A percentile compares a stretch with the other conserved stretches of the same genome.
Conservation (phyloP, 352 stramenopile species). For the Globisporangium camurandrum region DNA sequence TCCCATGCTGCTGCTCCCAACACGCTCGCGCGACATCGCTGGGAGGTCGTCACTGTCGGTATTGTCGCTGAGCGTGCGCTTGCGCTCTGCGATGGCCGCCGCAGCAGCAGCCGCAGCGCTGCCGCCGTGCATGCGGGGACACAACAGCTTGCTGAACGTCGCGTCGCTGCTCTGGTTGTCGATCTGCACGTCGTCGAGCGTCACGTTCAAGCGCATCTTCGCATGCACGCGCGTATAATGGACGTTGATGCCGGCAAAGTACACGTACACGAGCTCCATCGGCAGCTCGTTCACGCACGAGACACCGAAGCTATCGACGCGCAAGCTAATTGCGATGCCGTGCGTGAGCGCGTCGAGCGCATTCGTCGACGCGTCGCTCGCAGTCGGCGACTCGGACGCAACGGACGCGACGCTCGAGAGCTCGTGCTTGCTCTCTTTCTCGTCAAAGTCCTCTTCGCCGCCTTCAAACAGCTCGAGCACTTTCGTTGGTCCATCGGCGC, state of each 20-base stretch:
- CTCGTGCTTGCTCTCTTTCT: constrained; percentile 74
- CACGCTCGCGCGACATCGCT: constrained; percentile 28
- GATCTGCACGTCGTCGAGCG: constrained; percentile 79
- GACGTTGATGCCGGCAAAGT: constrained; percentile 71
- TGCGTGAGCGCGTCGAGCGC: constrained; percentile 58
- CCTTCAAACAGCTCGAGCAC: constrained; percentile 88
- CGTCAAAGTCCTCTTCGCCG: constrained; percentile 80
- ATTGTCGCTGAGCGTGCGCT: constrained; percentile 28
- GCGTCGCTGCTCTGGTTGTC: constrained; percentile 84
- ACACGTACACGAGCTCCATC: constrained; percentile 83
- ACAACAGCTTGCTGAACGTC: constrained; percentile 80
- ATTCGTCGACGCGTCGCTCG: constrained; percentile 73
- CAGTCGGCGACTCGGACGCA: constrained; percentile 56
- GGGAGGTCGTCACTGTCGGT: constrained; percentile 36
- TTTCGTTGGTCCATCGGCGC: constrained; percentile 85
- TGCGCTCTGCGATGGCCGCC: constrained; percentile 17
- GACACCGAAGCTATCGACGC: constrained; percentile 71
- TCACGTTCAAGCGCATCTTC: constrained; percentile 83
- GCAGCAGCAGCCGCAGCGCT: no score
- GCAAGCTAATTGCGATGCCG: constrained; percentile 60
- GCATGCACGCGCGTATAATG: constrained; percentile 70
- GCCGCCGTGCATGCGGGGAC: constrained; percentile 46
- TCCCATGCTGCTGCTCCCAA: constrained; percentile 18
- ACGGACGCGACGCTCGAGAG: constrained; percentile 55
- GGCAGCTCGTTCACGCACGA: constrained; percentile 85